Base-by-base conservation (phyloP, 2,329 filamentous ascomycete genomes). In the Colletotrichum sp. region DNA sequence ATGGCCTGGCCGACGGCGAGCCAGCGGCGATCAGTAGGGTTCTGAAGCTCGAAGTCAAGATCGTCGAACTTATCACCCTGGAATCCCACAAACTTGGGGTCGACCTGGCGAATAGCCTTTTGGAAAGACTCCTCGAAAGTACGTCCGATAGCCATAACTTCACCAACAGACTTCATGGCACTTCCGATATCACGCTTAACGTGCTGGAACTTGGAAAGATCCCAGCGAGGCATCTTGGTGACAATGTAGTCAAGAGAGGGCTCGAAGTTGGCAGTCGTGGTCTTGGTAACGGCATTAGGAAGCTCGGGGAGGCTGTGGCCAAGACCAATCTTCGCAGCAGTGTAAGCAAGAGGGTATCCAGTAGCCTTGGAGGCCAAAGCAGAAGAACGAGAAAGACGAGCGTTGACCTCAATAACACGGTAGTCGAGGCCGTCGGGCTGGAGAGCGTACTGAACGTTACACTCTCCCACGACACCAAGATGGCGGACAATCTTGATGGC, bases 121-220 rank as follows among this genome's bases (percentile, higher is more conserved):
- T 99, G 97, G 89, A 99, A 98, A 19, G 96, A 98, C 88, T 99
- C 97, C 87, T 99, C 97, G 81, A 98, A 99, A 34, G 97, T 98
- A 85, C 97, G 93, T 79, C 97, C 97, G 82, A 99, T 98, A 78
- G 97, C 97, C 97, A 99, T 99, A 76, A 99, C 97, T 87, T 99
- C 97, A 84, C 97, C 97, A 74, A 99, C 96, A 28, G 96, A 98
- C 89, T 98, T 99, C 97, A 99, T 99, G 77, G 96, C 94, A 83
- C 95, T 98, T 80, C 97, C 97, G 83, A 99, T 98, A 83, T 98
- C 95, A 77, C 97, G 94, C 90, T 98, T 98, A 79, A 99, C 97
- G 82, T 98, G 96, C 88, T 98, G 96, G 90, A 99, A 99, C 89
- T 99, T 99, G 89, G 95, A 93, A 83, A 99, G 87, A 90, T 99